These are phyloP conservation scores for Fusarium tanahbumbuense DNA, from an alignment of 2,329 filamentous ascomycete genomes.

Conservation along the genomic window DNA sequence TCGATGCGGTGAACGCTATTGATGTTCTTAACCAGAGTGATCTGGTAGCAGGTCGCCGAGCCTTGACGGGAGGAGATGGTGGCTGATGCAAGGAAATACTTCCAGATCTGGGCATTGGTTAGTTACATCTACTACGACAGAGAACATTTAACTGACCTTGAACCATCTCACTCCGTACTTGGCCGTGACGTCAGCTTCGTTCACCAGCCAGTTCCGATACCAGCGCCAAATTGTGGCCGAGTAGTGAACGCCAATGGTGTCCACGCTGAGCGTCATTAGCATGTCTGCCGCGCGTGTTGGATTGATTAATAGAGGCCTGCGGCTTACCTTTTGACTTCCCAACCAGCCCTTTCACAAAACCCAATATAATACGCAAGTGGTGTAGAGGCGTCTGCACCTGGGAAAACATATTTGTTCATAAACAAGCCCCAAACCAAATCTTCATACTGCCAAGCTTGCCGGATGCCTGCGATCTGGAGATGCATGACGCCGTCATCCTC, in stretches of 20 bases:
- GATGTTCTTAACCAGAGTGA: constrained; percentile 6
- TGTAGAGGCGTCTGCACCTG: constrained; percentile 92
- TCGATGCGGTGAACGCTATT: constrained; percentile 6
- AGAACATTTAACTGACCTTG: not conserved
- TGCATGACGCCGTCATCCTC: constrained; percentile 95
- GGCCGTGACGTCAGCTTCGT: constrained; percentile 1
- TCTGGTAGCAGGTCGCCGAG: constrained; percentile 7
- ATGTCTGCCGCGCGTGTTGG: not conserved
- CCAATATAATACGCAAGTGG: constrained; percentile 86
- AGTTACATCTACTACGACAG: not conserved
- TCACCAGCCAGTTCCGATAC: constrained; percentile 6
- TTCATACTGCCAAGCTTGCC: constrained; percentile 95
- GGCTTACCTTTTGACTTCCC: constrained; percentile 76
- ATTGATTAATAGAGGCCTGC: not conserved
- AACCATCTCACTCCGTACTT: constrained; percentile 5
- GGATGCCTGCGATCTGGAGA: constrained; percentile 90
- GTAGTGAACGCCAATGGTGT: constrained; percentile 8
- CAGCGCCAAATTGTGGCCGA: constrained; percentile 11
- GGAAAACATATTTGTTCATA: constrained; percentile 99
- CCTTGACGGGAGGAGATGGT: constrained; percentile 8
- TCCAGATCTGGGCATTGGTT: not conserved
- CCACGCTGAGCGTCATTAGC: constrained; percentile 1
- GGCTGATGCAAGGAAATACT: constrained; percentile 9
- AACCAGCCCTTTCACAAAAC: constrained; percentile 73
- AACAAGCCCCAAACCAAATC: constrained; percentile 96